Evolutionary conservation across 345 rosid species (phyloP).

Genomic region (Hibiscus tridactylites): DNA sequence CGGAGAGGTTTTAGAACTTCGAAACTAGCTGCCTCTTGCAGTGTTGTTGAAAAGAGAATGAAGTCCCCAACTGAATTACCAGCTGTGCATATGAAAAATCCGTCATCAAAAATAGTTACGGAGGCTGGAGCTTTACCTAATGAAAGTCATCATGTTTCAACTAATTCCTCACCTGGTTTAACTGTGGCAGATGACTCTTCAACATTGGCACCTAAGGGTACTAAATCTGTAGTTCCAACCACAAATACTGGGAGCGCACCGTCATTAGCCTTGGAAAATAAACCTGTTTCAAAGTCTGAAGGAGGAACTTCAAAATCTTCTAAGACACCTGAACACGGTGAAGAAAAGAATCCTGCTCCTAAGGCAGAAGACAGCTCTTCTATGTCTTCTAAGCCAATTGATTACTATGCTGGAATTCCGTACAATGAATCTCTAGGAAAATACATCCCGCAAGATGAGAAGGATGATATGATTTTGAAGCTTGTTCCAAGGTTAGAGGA

Average conservation of each 20-base stretch:
- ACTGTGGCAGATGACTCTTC: slow-evolving; percentile 12
- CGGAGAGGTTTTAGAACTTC: slow-evolving; percentile 18
- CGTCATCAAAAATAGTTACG: slow-evolving; percentile 20
- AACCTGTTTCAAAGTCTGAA: background rate
- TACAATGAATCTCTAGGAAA: slow-evolving; percentile 34
- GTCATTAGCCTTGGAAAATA: slow-evolving; percentile 14
- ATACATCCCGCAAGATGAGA: slow-evolving; percentile 24
- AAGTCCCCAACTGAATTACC: slow-evolving; percentile 26
- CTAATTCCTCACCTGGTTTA: slow-evolving; percentile 2
- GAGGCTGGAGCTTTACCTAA: slow-evolving; percentile 19
- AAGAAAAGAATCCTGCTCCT: slow-evolving; percentile 15
- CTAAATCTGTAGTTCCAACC: slow-evolving; percentile 19
- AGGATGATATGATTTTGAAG: slow-evolving; percentile 25
- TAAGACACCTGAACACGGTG: background rate
- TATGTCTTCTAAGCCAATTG: slow-evolving; percentile 6
- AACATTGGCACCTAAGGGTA: slow-evolving; percentile 8
- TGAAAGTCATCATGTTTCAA: slow-evolving; percentile 7
- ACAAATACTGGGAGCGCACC: slow-evolving; percentile 12
- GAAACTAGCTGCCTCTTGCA: slow-evolving; percentile 19
- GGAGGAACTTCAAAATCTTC: background rate
- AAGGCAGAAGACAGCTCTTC: slow-evolving; percentile 3
- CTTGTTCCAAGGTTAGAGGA: slow-evolving; percentile 16
- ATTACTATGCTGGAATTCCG: slow-evolving; percentile 28
- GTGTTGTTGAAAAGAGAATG: slow-evolving; percentile 35
- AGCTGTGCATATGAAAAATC: slow-evolving; percentile 20